A percentile compares a stretch with the other conserved stretches of the same genome.
phyloP scores from a whole-genome alignment of 805 yeast species.

The Wickerhamiella kurtzmanii region DNA sequence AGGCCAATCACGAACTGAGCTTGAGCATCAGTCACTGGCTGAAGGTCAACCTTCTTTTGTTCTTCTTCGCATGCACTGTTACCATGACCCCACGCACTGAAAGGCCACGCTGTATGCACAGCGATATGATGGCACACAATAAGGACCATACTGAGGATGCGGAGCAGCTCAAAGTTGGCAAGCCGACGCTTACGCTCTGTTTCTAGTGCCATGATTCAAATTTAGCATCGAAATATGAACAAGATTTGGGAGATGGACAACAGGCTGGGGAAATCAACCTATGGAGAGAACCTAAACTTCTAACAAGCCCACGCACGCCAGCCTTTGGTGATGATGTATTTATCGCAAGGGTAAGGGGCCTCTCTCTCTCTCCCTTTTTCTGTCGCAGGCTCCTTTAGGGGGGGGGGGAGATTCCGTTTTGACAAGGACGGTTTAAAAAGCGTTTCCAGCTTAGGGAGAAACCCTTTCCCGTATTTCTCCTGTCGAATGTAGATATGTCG shows the following conservation, averaged over 20 bases:
- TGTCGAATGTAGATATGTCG: too few relatives aligned
- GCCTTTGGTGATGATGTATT: too few relatives aligned
- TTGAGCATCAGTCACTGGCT: not conserved
- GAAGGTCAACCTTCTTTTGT: not conserved
- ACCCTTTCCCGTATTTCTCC: too few relatives aligned
- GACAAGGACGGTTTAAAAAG: too few relatives aligned
- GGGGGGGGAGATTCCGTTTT: too few relatives aligned
- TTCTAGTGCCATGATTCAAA: not conserved
- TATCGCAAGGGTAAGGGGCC: too few relatives aligned
- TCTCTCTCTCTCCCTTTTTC: too few relatives aligned
- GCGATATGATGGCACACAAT: constrained; percentile 9
- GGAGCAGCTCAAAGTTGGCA: constrained; percentile 11
- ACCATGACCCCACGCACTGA: not conserved
- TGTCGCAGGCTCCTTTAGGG: too few relatives aligned
- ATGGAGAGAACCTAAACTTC: too few relatives aligned
- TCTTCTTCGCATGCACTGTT: not conserved
- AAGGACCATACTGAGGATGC: constrained; percentile 10
- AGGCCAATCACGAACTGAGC: constrained; percentile 2
- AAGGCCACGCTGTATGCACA: constrained; percentile 5
- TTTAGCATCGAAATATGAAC: not conserved
- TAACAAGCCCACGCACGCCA: too few relatives aligned
- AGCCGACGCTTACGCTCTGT: not conserved
- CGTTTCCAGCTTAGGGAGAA: too few relatives aligned
- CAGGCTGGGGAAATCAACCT: too few relatives aligned
- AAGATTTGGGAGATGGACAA: not conserved